Base-by-base conservation (phyloP, 805 yeast species). In the Wickerhamomyces ciferrii region DNA sequence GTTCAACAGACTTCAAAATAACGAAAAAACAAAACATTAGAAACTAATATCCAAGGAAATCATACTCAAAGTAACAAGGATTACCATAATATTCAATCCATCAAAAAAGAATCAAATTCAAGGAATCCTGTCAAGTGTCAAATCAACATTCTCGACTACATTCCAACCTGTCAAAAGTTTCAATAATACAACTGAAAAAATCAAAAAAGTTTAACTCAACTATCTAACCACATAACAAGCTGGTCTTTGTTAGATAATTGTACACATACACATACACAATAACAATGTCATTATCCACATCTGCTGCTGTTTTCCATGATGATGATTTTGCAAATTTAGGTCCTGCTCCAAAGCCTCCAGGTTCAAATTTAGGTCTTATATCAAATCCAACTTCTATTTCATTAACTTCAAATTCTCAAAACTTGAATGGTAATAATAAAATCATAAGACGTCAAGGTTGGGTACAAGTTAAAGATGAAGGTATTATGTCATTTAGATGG, bases 401-500 rank as follows among this genome's bases (percentile, higher is more conserved):
- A 57, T 62, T 4, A 56, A 45, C 50, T 25, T 61, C 51, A 66
- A 67, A 48, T 63, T 71, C 43, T 52, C 43, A 51, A 9, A 42
- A 46, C 24, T 4, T 15, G 7, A 31, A 31, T 15, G 35, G 35
- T 7, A 18, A 9, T 18, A 37, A 37, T 15, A 56, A 56, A 29
- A 29, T 59, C 15, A 59, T 53, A 3, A 55, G 62, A 51, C 55
- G 78, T 48, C 74, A 79, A 48, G 97, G 97, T 0, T 91, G 96
- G 96, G 91, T 89, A 20, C 86, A 87, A 45, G 82, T 89, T 48
- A 91, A 88, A 63, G 98, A 92, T 56, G 97, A 92, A 56, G 97
- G 97, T 14, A 70, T 92, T 51, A 78, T 88, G 52, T 79, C 90
- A 6, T 90, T 91, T 62, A 72, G 96, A 54, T 92, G 99, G 99